Evolutionary conservation across 345 rosid genomes (phyloP), one percentile per base, ranked within the genome.

Genomic region (Crucihimalaya himalaica): DNA sequence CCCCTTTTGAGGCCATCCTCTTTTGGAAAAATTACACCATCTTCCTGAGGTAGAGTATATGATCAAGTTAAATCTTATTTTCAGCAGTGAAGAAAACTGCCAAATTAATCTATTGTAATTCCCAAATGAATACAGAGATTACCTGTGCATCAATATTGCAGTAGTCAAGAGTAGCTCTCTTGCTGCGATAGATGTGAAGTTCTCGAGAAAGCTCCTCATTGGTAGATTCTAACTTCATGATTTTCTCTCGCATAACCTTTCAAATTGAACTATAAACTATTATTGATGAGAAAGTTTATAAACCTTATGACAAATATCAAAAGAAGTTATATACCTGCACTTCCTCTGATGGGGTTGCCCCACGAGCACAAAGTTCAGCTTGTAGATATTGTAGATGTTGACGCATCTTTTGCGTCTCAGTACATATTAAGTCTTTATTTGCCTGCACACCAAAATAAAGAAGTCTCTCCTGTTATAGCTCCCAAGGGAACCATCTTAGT

Each of bases 401-500:
- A 28, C 89, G 91, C 89, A 89, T 81, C 78, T 81, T 86, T 80
- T 87, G 85, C 84, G 86, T 86, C 75, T 89, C 96, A 74, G 68
- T 82, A 64, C 87, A 80, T 82, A 85, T 75, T 39, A 89, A 77
- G 83, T 89, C 96, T 81, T 88, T 85, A 70, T 87, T 89, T 34
- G 84, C 86, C 96, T 89, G 82, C 53, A 19, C 16, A 81, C 69
- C 29, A 35, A 78, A 42, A 60, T 19, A 62, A 68, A 48, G 5
- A 32, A 35, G 42, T 60, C 31, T 50, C 39, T 19, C 14, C n/a
- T 70, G 19, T 62, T 61, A 68, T 65, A 53, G n/a, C 28, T 37
- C 48, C 20, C 27, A 70, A 48, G n/a, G 20, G 12, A 3, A 63
- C 29, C 45, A 15, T 37, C 45, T 27, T 18, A 62, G 5, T 52